Conservation (phyloP, 805 yeast species). For the Candida wancherniae region DNA sequence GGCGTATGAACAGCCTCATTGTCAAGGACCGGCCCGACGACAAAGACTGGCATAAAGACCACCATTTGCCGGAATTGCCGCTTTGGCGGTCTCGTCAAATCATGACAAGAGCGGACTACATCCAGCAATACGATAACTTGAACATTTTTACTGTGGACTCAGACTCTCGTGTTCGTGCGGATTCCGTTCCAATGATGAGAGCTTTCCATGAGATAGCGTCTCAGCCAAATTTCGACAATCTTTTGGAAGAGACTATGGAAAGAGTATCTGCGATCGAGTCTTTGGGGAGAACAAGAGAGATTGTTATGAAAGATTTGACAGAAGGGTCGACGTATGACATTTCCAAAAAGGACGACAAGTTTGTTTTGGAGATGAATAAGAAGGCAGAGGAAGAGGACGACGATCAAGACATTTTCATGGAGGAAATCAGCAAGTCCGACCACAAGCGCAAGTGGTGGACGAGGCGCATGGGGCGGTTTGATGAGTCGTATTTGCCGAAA, state of each 20-base stretch:
- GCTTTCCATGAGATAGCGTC: slow-evolving; percentile 76
- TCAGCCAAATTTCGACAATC: slow-evolving; percentile 64
- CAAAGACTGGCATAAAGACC: slow-evolving; percentile 30
- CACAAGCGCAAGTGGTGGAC: slow-evolving; percentile 42
- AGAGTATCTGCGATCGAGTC: slow-evolving; percentile 75
- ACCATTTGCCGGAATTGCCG: slow-evolving; percentile 66
- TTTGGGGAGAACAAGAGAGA: slow-evolving; percentile 70
- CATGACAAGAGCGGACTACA: slow-evolving; percentile 81
- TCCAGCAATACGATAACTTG: slow-evolving; percentile 67
- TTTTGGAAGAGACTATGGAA: slow-evolving; percentile 59
- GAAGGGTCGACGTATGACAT: slow-evolving; percentile 44
- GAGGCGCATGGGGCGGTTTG: slow-evolving; percentile 36
- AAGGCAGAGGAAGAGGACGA: slow-evolving; percentile 19
- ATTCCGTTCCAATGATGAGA: slow-evolving; percentile 85
- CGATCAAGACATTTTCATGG: slow-evolving; percentile 22
- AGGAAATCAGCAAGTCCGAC: slow-evolving; percentile 16
- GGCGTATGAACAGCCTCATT: slow-evolving; percentile 25
- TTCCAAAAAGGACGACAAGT: slow-evolving; percentile 11
- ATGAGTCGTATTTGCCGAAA: slow-evolving; percentile 20
- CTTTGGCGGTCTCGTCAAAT: slow-evolving; percentile 80
- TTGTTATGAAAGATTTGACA: slow-evolving; percentile 65
- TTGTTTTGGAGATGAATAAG: slow-evolving; percentile 11
- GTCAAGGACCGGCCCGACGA: slow-evolving; percentile 10
- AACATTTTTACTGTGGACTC: slow-evolving; percentile 79
- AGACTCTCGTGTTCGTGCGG: slow-evolving; percentile 68